These are phyloP conservation scores for Nicotiana attenuata DNA, from an alignment of 257 asterid species.

Conservation along the genomic window DNA sequence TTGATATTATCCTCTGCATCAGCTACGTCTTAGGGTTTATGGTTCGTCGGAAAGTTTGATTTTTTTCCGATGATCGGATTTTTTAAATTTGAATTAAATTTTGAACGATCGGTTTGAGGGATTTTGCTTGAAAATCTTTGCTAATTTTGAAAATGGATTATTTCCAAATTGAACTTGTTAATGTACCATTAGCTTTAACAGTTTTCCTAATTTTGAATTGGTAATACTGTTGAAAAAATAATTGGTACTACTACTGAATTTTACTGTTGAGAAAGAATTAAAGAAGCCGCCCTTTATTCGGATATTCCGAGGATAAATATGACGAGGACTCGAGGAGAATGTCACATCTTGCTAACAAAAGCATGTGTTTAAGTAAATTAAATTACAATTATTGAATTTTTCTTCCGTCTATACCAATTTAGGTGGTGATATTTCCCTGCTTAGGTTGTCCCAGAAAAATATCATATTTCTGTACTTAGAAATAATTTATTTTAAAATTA, in stretches of 20 bases:
- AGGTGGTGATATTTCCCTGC: too few relatives aligned
- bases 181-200: neutral
- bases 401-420: too few relatives aligned
- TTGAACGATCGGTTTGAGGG: neutral
- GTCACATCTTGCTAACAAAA: too few relatives aligned
- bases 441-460: too few relatives aligned
- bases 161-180: neutral
- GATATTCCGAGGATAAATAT: neutral
- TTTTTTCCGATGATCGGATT: neutral
- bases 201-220: neutral
- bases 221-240: neutral
- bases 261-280: neutral
- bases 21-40: neutral
- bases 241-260: too few relatives aligned
- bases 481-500: too few relatives aligned
- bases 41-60: neutral
- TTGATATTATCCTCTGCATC: slow-evolving; percentile 8
- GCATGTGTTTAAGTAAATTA: too few relatives aligned
- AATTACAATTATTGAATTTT: too few relatives aligned
- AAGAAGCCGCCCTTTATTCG: neutral
- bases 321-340: too few relatives aligned
- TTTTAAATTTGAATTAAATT: neutral
- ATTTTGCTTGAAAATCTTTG: neutral
- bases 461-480: too few relatives aligned
- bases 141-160: neutral